Percentiles rank a stretch among this genome's conserved stretches.
phyloP scores from a whole-genome alignment of 345 rosid species.

The Melaleuca quinquenervia region DNA sequence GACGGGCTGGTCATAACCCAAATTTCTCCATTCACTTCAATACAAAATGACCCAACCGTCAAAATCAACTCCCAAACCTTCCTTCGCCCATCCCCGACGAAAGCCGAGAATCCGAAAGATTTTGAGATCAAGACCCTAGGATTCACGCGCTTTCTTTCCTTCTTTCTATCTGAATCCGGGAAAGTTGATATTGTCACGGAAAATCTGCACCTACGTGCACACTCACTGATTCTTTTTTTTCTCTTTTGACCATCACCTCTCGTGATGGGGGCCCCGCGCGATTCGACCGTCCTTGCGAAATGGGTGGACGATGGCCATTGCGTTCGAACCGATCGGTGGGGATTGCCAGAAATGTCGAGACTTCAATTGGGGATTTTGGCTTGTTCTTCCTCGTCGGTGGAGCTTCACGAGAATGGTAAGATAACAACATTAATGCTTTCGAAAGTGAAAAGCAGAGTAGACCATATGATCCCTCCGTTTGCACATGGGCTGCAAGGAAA shows the following conservation, averaged over 20 bases:
- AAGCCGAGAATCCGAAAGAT: background rate
- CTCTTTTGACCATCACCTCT: too few species aligned
- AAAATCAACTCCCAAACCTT: background rate
- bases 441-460: background rate
- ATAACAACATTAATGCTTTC: fast-evolving
- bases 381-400: background rate
- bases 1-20: background rate
- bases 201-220: too few species aligned
- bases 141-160: too few species aligned
- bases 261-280: background rate
- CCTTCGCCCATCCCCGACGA: background rate
- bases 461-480: background rate
- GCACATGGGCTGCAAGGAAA: background rate
- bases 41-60: background rate
- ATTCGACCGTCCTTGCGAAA: background rate
- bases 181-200: too few species aligned
- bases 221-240: too few species aligned
- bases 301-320: background rate
- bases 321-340: background rate
- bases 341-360: background rate
- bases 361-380: background rate
- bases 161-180: too few species aligned
- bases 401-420: background rate
- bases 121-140: background rate
- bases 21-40: background rate